Percentiles rank a stretch among this genome's conserved stretches.
phyloP scores from a whole-genome alignment of 2,329 filamentous ascomycete genomes.

The Metarhizium album region DNA sequence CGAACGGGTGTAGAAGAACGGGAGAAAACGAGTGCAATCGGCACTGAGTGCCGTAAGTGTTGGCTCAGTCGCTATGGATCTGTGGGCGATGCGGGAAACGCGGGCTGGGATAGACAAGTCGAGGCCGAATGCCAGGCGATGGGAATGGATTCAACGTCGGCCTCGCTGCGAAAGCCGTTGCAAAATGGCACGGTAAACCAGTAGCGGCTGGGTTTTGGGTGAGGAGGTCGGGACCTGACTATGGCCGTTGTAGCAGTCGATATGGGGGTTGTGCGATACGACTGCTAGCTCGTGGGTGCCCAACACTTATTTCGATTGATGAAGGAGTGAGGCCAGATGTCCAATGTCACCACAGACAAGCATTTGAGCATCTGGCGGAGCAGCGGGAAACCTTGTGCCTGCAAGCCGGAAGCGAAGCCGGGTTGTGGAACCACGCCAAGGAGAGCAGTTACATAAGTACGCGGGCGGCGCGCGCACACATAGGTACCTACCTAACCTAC shows the following conservation, averaged over 20 bases:
- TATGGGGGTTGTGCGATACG: background rate
- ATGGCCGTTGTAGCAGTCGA: background rate
- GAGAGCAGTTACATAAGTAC: background rate
- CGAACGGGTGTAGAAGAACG: background rate
- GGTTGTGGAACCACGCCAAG: background rate
- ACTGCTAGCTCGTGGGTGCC: background rate
- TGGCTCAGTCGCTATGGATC: background rate
- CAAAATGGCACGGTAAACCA: background rate
- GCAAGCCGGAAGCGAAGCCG: background rate
- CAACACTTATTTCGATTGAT: background rate
- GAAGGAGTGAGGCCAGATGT: background rate
- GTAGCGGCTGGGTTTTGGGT: background rate
- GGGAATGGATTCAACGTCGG: background rate
- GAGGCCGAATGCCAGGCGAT: background rate
- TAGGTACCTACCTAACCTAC: background rate
- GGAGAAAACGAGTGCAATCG: conserved; percentile 40
- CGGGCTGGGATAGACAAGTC: background rate
- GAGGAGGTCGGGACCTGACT: no score
- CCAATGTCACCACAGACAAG: no score
- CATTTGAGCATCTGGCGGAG: no score
- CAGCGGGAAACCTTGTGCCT: no score
- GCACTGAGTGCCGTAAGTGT: conserved; percentile 34
- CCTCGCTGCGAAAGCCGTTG: background rate
- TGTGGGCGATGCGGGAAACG: background rate
- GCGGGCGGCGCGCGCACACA: no score